Percentiles rank a stretch among this genome's conserved stretches.
These are phyloP conservation scores for Tetraselmis chui DNA, from an alignment of 139 green algal genomes.

Conservation along the genomic window DNA sequence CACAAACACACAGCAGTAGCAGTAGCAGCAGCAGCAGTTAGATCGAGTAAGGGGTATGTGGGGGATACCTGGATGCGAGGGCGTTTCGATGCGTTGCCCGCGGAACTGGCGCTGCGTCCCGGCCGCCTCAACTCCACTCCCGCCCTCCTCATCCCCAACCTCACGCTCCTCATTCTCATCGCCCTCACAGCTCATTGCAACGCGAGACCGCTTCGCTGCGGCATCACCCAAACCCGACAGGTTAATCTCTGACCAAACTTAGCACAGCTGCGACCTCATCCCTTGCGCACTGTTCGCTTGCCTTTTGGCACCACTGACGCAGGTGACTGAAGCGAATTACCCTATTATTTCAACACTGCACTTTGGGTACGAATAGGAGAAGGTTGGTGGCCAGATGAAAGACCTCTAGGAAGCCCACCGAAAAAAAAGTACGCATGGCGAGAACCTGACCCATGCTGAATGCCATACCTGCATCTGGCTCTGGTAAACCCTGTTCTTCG, in stretches of 20 bases:
- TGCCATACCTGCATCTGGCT: not conserved
- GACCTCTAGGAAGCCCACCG: no score
- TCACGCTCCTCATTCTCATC: conserved; percentile 12
- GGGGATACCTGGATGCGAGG: conserved; percentile 57
- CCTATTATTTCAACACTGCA: not conserved
- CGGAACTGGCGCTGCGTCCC: conserved; percentile 48
- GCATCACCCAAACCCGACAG: no score
- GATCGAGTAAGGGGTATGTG: not conserved
- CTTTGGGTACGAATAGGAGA: not conserved
- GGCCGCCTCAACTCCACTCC: not conserved
- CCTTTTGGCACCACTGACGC: no score
- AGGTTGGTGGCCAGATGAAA: not conserved
- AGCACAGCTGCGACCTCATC: no score
- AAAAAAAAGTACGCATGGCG: no score
- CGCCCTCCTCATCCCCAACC: not conserved
- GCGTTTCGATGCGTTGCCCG: conserved; percentile 65
- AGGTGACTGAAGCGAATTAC: not conserved
- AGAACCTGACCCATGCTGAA: not conserved
- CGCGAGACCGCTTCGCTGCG: conserved; percentile 1
- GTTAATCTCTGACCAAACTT: no score
- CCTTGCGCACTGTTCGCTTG: no score
- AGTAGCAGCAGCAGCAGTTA: no score
- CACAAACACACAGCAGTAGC: no score
- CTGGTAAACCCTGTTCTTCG: conserved; percentile 8
- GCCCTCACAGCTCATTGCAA: conserved; percentile 5